Percentiles rank a stretch among this genome's conserved stretches.
phyloP scores from a whole-genome alignment of 257 asterid genomes.

The Solanum medicagineum region DNA sequence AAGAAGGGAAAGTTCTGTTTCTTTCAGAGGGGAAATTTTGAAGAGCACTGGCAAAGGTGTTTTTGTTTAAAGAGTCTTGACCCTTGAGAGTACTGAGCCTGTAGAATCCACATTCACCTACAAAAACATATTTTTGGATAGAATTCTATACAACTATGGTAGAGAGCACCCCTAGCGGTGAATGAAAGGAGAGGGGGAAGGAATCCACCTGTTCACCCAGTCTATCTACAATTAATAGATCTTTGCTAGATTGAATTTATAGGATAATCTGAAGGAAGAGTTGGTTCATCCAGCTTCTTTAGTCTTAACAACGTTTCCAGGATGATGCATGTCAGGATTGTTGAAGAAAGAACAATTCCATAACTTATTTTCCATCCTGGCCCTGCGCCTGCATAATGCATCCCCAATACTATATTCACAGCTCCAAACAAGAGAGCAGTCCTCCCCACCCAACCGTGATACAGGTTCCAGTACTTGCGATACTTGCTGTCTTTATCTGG shows the following conservation, averaged over 20 bases:
- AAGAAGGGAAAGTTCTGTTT: neutral
- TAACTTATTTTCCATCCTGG: slow-evolving; percentile 42
- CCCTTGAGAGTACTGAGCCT: neutral
- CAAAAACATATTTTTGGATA: neutral
- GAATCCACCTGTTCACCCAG: neutral
- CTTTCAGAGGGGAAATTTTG: neutral
- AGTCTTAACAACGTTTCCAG: slow-evolving; percentile 49
- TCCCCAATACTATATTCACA: slow-evolving; percentile 55
- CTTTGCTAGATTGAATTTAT: slow-evolving; percentile 27
- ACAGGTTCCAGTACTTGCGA: slow-evolving; percentile 57
- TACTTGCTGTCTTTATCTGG: slow-evolving; percentile 62
- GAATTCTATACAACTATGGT: neutral
- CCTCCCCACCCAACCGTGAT: slow-evolving; percentile 68
- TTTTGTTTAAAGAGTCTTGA: neutral
- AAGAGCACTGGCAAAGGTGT: neutral
- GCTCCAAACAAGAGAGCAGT: slow-evolving; percentile 65
- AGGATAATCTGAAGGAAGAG: slow-evolving; percentile 30
- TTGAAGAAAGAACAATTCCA: slow-evolving; percentile 51
- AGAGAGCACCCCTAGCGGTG: neutral
- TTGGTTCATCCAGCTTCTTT: slow-evolving; percentile 20
- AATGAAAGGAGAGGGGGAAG: neutral
- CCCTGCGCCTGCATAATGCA: slow-evolving; percentile 58
- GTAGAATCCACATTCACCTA: neutral
- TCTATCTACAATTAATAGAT: neutral
- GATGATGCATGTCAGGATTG: slow-evolving; percentile 33